These are phyloP conservation scores for Nigrospora sphaerica DNA, from an alignment of 2,329 filamentous ascomycete genomes.

Conservation along the genomic window DNA sequence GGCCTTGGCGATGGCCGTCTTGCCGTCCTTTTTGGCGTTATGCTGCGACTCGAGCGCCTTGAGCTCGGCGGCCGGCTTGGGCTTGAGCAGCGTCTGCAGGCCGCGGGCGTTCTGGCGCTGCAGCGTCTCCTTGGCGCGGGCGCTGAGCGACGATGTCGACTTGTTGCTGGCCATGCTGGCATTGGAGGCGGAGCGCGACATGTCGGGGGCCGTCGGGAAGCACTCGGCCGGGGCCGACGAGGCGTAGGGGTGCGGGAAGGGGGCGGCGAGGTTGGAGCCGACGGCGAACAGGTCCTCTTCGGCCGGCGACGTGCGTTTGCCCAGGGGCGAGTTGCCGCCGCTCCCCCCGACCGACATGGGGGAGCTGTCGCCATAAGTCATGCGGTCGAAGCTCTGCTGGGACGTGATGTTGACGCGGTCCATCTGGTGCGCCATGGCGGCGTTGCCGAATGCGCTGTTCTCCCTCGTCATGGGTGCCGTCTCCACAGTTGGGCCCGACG, in stretches of 20 bases:
- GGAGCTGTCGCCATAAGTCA: constrained; percentile 13
- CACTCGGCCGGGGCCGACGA: constrained; percentile 19
- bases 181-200: constrained; percentile 43
- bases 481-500: constrained; percentile 23
- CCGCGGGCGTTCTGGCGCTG: constrained; percentile 37
- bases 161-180: constrained; percentile 32
- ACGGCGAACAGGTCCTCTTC: constrained; percentile 25
- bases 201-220: constrained; percentile 24
- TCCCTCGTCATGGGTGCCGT: constrained; percentile 24
- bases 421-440: constrained; percentile 18
- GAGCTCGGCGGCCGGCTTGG: constrained; percentile 32
- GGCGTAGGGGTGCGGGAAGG: constrained; percentile 21
- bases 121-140: constrained; percentile 40
- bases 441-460: constrained; percentile 23
- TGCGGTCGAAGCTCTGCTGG: constrained; percentile 17
- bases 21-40: constrained; percentile 30
- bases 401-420: constrained; percentile 24
- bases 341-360: constrained; percentile 11
- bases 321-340: constrained; percentile 15
- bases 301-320: constrained; percentile 14
- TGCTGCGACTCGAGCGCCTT: constrained; percentile 14
- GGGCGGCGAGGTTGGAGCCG: constrained; percentile 25
- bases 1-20: constrained; percentile 33
- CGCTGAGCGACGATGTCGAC: constrained; percentile 37
- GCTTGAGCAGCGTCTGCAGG: constrained; percentile 30